Percentiles rank a stretch among this genome's conserved stretches.
Conservation (phyloP, 768 basidiomycete species). For the Collybia mongolica region DNA sequence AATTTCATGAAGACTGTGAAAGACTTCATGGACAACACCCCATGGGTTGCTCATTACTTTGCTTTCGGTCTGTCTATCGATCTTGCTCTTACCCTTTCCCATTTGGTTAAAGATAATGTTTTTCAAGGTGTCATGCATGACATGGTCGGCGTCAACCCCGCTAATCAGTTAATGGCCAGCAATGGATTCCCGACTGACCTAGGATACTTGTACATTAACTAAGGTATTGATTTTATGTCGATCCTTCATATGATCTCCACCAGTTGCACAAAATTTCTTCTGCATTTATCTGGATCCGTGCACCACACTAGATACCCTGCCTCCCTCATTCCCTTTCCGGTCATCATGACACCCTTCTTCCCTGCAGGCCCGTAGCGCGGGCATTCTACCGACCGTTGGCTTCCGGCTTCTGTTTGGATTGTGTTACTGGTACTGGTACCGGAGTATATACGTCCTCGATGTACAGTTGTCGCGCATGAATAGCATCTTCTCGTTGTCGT, state of each 20-base stretch:
- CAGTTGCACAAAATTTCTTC: neutral
- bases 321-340: conserved; percentile 5
- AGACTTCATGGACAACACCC: conserved; percentile 42
- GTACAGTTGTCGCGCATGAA: conserved; percentile 14
- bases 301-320: conserved; percentile 14
- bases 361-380: conserved; percentile 16
- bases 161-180: conserved; percentile 49
- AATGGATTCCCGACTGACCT: conserved; percentile 51
- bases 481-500: neutral
- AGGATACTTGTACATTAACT: conserved; percentile 47
- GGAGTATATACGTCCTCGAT: conserved; percentile 7
- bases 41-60: conserved; percentile 42
- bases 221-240: conserved; percentile 8
- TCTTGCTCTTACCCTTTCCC: neutral
- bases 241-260: neutral
- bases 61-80: conserved; percentile 56
- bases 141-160: conserved; percentile 53
- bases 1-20: conserved; percentile 46
- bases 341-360: conserved; percentile 9
- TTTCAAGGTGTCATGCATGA: conserved; percentile 51
- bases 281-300: conserved; percentile 12
- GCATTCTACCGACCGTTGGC: conserved; percentile 14
- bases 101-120: neutral
- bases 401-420: conserved; percentile 11
- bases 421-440: conserved; percentile 18